Evolutionary conservation across 805 yeast species (phyloP).

Genomic region (Cyberlindnera xylosilytica): DNA sequence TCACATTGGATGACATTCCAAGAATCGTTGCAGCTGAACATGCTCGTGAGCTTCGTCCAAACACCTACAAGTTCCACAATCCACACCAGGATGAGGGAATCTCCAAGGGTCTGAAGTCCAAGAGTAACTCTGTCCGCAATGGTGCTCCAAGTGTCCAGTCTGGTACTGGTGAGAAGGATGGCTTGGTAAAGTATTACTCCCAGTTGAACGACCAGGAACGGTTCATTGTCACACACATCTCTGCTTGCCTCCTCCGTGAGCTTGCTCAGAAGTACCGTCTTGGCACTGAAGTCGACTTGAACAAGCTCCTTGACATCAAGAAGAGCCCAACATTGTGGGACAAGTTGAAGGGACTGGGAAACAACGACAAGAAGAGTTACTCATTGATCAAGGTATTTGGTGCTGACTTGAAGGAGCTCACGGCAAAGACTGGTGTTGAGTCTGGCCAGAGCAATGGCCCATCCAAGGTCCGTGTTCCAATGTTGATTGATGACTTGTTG

Average conservation of each 20-base stretch:
- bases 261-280: slow-evolving; percentile 27
- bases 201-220: slow-evolving; percentile 59
- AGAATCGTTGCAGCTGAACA: slow-evolving; percentile 96
- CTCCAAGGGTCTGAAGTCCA: slow-evolving; percentile 21
- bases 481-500: slow-evolving; percentile 81
- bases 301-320: slow-evolving; percentile 30
- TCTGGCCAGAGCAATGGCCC: slow-evolving; percentile 86
- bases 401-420: slow-evolving; percentile 63
- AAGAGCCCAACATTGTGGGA: slow-evolving; percentile 44
- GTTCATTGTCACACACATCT: slow-evolving; percentile 54
- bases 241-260: slow-evolving; percentile 47
- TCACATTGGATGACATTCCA: slow-evolving; percentile 94
- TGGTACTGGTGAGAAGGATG: slow-evolving; percentile 4
- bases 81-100: slow-evolving; percentile 25
- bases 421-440: slow-evolving; percentile 72
- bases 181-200: slow-evolving; percentile 50
- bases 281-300: slow-evolving; percentile 36
- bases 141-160: slow-evolving; percentile 16
- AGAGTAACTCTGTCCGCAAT: slow-evolving; percentile 17
- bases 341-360: slow-evolving; percentile 30
- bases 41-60: slow-evolving; percentile 89
- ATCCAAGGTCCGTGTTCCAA: slow-evolving; percentile 73
- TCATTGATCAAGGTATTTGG: slow-evolving; percentile 62
- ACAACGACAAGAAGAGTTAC: slow-evolving; percentile 23
- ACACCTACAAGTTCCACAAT: slow-evolving; percentile 82